Conservation (phyloP, 108 stramenopile genomes). For the Discostella pseudostelligera region DNA sequence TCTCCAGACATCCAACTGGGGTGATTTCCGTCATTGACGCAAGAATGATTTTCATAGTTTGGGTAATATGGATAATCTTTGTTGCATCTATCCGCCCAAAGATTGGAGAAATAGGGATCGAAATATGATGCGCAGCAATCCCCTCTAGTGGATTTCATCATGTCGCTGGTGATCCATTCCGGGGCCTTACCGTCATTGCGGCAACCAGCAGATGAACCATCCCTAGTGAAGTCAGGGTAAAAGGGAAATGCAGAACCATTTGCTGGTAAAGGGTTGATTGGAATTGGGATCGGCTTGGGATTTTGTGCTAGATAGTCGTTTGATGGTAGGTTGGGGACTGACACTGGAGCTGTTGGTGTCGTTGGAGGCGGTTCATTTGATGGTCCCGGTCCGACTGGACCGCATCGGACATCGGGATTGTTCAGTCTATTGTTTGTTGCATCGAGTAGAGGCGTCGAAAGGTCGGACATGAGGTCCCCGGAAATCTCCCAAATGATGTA, state of each 20-base stretch:
- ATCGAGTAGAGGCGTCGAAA: conserved; percentile 24
- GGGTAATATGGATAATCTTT: conserved; percentile 24
- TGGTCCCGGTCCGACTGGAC: no score
- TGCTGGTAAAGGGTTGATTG: not conserved
- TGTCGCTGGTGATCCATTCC: conserved; percentile 1
- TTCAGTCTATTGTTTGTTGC: conserved; percentile 11
- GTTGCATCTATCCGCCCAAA: not conserved
- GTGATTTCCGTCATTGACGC: conserved; percentile 29
- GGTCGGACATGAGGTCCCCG: conserved; percentile 14
- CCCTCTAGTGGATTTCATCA: not conserved
- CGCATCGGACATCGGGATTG: not conserved
- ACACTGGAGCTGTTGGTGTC: not conserved
- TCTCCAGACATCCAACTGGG: conserved; percentile 22
- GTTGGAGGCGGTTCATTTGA: not conserved
- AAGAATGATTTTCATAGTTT: conserved; percentile 9
- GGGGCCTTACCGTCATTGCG: conserved; percentile 18
- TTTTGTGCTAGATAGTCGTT: no score
- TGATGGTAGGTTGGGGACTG: no score
- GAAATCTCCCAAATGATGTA: conserved; percentile 36
- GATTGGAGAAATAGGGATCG: not conserved
- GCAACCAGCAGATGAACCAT: conserved; percentile 3
- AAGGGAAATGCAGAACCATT: not conserved
- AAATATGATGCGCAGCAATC: conserved; percentile 9
- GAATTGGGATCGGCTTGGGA: no score
- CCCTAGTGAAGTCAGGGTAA: conserved; percentile 10